A percentile compares a stretch with the other conserved stretches of the same genome.
Evolutionary conservation across 2,329 filamentous ascomycete genomes (phyloP).

Genomic region (Fusarium sterilihyphosum): DNA sequence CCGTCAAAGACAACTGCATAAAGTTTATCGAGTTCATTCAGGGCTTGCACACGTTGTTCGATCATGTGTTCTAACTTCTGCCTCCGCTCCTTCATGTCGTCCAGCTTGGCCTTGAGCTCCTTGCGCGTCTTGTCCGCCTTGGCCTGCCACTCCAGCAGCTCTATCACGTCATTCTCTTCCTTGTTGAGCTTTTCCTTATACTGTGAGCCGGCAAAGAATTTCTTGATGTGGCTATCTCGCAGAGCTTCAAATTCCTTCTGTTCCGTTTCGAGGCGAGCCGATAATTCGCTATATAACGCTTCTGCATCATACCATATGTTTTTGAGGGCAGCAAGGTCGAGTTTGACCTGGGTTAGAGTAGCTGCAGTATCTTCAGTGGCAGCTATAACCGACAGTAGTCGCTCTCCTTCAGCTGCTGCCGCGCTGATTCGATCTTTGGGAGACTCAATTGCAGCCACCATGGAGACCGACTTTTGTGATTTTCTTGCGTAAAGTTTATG

Average conservation of each 20-base stretch:
- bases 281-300: not conserved
- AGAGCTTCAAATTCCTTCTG: not conserved
- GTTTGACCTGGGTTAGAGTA: not conserved
- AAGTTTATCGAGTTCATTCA: not conserved
- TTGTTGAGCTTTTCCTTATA: not conserved
- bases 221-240: not conserved
- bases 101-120: not conserved
- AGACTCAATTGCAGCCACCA: not conserved
- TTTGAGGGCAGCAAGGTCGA: not conserved
- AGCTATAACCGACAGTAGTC: not conserved
- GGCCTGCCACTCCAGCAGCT: not conserved
- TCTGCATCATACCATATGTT: slow-evolving; percentile 1
- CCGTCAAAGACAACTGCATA: not conserved
- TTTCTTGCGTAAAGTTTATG: not conserved
- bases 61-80: not conserved
- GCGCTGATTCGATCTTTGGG: not conserved
- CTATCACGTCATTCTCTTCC: not conserved
- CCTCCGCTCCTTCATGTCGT: not conserved
- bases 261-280: not conserved
- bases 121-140: slow-evolving; percentile 1
- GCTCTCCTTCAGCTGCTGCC: not conserved
- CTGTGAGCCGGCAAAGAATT: not conserved
- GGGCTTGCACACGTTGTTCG: not conserved
- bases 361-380: not conserved
- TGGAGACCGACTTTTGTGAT: not conserved